Percentiles rank a stretch among this genome's conserved stretches.
Conservation (phyloP, 1,284 basidiomycete genomes). For the Afroboletus lepidellus region DNA sequence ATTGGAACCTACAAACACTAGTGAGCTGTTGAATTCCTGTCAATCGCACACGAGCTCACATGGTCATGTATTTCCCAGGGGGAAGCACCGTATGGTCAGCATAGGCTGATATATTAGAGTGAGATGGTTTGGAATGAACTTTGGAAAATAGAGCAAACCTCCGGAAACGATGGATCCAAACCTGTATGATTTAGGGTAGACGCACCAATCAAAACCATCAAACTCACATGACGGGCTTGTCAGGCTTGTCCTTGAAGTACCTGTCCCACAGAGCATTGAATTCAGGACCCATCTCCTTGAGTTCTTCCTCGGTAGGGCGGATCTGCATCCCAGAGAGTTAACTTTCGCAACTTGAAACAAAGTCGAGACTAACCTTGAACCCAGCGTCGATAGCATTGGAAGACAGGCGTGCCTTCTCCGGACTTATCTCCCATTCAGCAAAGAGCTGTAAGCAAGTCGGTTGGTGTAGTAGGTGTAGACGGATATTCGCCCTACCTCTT, state of each 20-base stretch:
- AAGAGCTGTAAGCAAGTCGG: slow-evolving; percentile 45
- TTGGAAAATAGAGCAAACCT: slow-evolving; percentile 30
- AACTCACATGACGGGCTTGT: slow-evolving; percentile 67
- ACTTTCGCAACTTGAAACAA: too few species aligned
- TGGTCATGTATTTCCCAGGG: slow-evolving; percentile 70
- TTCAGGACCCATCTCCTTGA: slow-evolving; percentile 75
- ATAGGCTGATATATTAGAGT: slow-evolving; percentile 44
- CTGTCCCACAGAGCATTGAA: slow-evolving; percentile 65
- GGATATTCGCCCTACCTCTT: slow-evolving; percentile 39
- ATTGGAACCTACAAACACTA: slow-evolving; percentile 49
- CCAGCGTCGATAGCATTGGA: slow-evolving; percentile 74
- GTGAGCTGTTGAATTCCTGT: slow-evolving; percentile 1
- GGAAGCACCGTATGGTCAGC: slow-evolving; percentile 68
- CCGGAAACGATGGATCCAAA: slow-evolving; percentile 66
- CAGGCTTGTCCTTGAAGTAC: slow-evolving; percentile 75
- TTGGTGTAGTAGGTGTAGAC: not conserved
- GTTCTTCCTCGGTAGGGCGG: slow-evolving; percentile 63
- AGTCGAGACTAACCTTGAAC: slow-evolving; percentile 62
- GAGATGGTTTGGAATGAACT: slow-evolving; percentile 1
- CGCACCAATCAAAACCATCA: not conserved
- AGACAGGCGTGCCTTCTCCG: slow-evolving; percentile 65
- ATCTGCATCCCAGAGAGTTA: slow-evolving; percentile 42
- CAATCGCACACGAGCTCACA: slow-evolving; percentile 33
- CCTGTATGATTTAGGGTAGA: slow-evolving; percentile 29
- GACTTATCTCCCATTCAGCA: slow-evolving; percentile 65